These are phyloP conservation scores for Podospora conica DNA, from an alignment of 495 filamentous ascomycete species.

Conservation along the genomic window DNA sequence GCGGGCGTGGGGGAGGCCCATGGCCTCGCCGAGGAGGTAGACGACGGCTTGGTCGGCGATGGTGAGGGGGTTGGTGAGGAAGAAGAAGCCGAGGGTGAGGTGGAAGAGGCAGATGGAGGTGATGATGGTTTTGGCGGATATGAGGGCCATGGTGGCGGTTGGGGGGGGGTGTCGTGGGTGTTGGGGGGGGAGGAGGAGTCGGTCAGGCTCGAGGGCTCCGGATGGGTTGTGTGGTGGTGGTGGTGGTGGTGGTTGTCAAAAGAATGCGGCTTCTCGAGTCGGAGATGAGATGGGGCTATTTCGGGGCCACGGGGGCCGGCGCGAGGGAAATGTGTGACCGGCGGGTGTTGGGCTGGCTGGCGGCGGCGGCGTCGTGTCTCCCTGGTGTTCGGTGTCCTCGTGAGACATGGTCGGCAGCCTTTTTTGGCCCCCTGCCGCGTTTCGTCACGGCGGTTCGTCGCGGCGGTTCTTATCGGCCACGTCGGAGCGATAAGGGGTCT, in stretches of 20 bases:
- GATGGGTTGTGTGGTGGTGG: not conserved
- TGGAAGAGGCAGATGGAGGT: constrained; percentile 75
- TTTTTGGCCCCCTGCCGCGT: constrained; percentile 6
- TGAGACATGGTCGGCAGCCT: constrained; percentile 1
- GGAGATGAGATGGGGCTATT: not conserved
- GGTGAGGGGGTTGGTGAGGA: constrained; percentile 61
- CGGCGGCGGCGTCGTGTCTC: not conserved
- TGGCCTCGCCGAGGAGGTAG: constrained; percentile 74
- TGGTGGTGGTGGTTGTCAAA: not conserved
- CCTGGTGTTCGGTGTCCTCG: not conserved
- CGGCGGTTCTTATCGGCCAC: constrained; percentile 9
- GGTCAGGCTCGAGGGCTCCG: not conserved
- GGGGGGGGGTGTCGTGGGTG: too few species aligned
- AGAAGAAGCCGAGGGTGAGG: constrained; percentile 73
- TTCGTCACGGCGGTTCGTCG: constrained; percentile 5
- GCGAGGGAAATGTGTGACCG: not conserved
- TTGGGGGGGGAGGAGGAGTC: not conserved
- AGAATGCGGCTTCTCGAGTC: not conserved
- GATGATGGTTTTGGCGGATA: constrained; percentile 71
- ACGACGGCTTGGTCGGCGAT: constrained; percentile 77
- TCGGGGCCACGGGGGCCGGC: not conserved
- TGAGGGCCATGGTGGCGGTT: constrained; percentile 58
- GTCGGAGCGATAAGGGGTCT: constrained; percentile 1
- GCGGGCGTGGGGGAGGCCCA: constrained; percentile 56
- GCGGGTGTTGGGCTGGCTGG: not conserved